A percentile compares a stretch with the other conserved stretches of the same genome.
Evolutionary conservation across 768 basidiomycete species (phyloP).

Genomic region (Boletus sp.): DNA sequence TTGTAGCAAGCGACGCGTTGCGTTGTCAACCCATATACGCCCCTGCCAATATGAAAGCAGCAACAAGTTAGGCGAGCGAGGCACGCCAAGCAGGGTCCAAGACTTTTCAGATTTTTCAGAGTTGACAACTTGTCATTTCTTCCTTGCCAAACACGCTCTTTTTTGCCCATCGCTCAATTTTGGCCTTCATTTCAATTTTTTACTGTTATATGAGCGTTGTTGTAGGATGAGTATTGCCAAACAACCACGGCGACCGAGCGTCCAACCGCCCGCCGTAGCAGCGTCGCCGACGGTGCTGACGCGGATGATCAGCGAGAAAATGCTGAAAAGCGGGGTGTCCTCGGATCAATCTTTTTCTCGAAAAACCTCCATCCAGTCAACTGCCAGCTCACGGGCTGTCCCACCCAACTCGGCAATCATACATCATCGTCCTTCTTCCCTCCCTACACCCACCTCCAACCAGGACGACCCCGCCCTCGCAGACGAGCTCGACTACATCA

Average conservation of each 20-base stretch:
- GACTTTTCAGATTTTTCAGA: no score
- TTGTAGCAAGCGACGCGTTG: neutral
- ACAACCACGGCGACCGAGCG: slow-evolving; percentile 18
- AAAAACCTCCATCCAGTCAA: slow-evolving; percentile 19
- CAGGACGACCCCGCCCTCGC: slow-evolving; percentile 40
- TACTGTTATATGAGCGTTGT: neutral
- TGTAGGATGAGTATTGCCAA: slow-evolving; percentile 13
- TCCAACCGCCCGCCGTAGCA: slow-evolving; percentile 27
- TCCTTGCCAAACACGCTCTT: neutral
- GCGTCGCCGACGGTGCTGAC: slow-evolving; percentile 28
- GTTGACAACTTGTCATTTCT: neutral
- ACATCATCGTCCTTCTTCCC: neutral
- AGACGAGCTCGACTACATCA: slow-evolving; percentile 76
- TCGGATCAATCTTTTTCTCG: slow-evolving; percentile 48
- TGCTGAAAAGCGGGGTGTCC: slow-evolving; percentile 47
- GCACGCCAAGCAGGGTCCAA: no score
- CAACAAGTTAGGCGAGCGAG: no score
- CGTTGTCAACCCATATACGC: neutral
- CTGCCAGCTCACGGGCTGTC: slow-evolving; percentile 4
- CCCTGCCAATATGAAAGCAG: no score
- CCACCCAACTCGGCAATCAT: slow-evolving; percentile 5
- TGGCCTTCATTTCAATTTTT: neutral
- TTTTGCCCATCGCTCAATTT: neutral
- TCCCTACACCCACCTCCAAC: slow-evolving; percentile 21
- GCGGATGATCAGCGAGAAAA: slow-evolving; percentile 31